Conservation (phyloP, 2,329 filamentous ascomycete species). For the Pseudogymnoascus sp. region DNA sequence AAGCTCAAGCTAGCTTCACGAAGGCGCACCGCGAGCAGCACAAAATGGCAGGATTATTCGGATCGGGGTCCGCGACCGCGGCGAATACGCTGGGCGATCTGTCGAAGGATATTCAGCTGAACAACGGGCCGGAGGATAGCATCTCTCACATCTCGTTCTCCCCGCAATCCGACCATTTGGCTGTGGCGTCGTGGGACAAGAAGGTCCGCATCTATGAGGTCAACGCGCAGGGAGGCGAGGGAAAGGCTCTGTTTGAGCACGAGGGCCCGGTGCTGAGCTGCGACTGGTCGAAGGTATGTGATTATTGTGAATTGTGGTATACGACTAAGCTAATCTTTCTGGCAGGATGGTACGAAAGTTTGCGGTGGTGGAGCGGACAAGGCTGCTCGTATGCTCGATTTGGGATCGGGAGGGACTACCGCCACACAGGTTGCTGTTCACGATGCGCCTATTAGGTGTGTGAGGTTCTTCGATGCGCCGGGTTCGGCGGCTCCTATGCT, state of each 20-base stretch:
- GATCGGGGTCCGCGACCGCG: constrained; percentile 36
- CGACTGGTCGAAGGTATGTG: constrained; percentile 77
- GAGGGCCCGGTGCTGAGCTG: constrained; percentile 76
- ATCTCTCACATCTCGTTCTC: constrained; percentile 85
- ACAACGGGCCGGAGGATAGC: constrained; percentile 75
- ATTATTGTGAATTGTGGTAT: not conserved
- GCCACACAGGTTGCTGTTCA: constrained; percentile 71
- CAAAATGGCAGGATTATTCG: constrained; percentile 60
- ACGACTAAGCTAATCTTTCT: constrained; percentile 14
- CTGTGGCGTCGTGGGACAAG: constrained; percentile 93
- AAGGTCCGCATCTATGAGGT: constrained; percentile 97
- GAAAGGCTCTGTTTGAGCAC: constrained; percentile 80
- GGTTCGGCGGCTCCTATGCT: constrained; percentile 64
- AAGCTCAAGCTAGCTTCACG: constrained; percentile 3
- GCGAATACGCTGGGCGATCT: constrained; percentile 82
- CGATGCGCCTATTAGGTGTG: constrained; percentile 72
- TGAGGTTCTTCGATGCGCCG: constrained; percentile 67
- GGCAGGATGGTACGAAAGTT: constrained; percentile 81
- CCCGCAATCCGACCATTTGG: constrained; percentile 69
- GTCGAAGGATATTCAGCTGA: constrained; percentile 76
- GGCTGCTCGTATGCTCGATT: constrained; percentile 79
- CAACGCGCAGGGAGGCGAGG: constrained; percentile 65
- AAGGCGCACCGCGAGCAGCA: not conserved
- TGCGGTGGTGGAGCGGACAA: constrained; percentile 88
- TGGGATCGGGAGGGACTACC: constrained; percentile 55